A percentile compares a stretch with the other conserved stretches of the same genome.
These are phyloP conservation scores for Echria macrotheca DNA, from an alignment of 495 filamentous ascomycete species.

Conservation along the genomic window DNA sequence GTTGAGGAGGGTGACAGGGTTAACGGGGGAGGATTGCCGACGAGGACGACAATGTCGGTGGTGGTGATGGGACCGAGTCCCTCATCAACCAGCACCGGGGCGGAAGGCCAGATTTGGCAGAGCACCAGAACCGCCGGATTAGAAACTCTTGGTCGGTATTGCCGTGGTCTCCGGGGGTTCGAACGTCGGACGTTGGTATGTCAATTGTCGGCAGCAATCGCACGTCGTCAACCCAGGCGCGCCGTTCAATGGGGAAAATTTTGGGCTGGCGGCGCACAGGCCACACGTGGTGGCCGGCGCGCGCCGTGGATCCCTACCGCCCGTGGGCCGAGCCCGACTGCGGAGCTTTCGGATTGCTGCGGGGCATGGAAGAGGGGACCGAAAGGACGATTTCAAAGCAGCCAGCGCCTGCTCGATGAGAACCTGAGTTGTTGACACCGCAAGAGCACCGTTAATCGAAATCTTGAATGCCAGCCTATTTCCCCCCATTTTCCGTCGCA, in stretches of 20 bases:
- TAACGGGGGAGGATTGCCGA: constrained; percentile 11
- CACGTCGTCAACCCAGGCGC: too few species aligned
- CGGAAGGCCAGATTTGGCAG: too few species aligned
- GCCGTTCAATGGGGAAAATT: constrained; percentile 10
- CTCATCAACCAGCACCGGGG: constrained; percentile 17
- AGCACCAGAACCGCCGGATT: too few species aligned
- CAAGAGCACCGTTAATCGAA: too few species aligned
- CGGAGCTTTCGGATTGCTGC: constrained; percentile 6
- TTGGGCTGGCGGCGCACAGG: constrained; percentile 2
- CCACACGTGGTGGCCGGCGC: constrained; percentile 2
- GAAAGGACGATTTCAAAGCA: constrained; percentile 12
- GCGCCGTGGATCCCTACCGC: neutral
- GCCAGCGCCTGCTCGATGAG: neutral
- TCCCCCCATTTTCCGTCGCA: neutral
- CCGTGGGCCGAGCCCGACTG: constrained; percentile 8
- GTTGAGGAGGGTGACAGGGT: constrained; percentile 22
- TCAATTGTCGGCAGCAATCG: too few species aligned
- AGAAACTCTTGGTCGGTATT: too few species aligned
- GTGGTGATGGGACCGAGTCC: constrained; percentile 13
- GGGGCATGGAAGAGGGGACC: neutral
- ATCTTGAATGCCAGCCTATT: too few species aligned
- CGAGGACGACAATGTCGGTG: constrained; percentile 3
- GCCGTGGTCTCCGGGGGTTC: too few species aligned
- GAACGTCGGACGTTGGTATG: too few species aligned
- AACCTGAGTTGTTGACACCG: neutral